Percentiles rank a stretch among this genome's conserved stretches.
These are phyloP conservation scores for Warburgia ugandensis DNA, from an alignment of 164 flowering plant species.

Conservation along the genomic window DNA sequence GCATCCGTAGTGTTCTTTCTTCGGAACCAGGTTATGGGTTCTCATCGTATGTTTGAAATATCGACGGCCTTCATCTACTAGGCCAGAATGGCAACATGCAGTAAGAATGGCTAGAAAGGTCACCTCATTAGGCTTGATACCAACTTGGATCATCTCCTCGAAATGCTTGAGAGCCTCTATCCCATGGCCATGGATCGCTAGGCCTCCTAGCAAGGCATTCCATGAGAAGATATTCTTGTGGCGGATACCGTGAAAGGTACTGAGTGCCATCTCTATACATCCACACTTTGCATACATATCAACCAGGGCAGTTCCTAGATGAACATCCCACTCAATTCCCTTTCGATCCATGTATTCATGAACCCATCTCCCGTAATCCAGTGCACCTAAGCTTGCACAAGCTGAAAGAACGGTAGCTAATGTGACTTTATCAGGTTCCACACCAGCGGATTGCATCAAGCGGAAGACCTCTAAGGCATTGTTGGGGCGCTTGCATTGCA, in stretches of 20 bases:
- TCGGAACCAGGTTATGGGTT: conserved; percentile 23
- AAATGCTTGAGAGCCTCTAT: conserved; percentile 28
- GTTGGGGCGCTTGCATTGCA: conserved; percentile 27
- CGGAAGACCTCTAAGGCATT: conserved; percentile 34
- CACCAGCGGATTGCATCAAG: conserved; percentile 26
- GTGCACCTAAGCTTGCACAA: conserved; percentile 46
- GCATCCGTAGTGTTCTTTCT: conserved; percentile 52
- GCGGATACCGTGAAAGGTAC: conserved; percentile 20
- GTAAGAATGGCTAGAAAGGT: conserved; percentile 46
- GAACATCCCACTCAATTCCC: conserved; percentile 34
- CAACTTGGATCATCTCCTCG: conserved; percentile 23
- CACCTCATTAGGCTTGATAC: conserved; percentile 36
- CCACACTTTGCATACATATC: conserved; percentile 69
- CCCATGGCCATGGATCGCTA: conserved; percentile 52
- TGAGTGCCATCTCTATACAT: conserved; percentile 34
- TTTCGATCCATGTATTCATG: conserved; percentile 32
- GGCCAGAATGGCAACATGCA: conserved; percentile 54
- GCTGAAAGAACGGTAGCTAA: conserved; percentile 51
- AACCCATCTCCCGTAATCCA: conserved; percentile 46
- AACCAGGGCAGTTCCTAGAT: conserved; percentile 44
- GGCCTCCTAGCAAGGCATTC: conserved; percentile 46
- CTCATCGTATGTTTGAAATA: conserved; percentile 29
- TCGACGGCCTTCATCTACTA: conserved; percentile 38
- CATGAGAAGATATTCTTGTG: conserved; percentile 30
- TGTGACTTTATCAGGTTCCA: conserved; percentile 35